These are phyloP conservation scores for Amphichorda felina DNA, from an alignment of 2,329 filamentous ascomycete genomes.

Conservation along the genomic window DNA sequence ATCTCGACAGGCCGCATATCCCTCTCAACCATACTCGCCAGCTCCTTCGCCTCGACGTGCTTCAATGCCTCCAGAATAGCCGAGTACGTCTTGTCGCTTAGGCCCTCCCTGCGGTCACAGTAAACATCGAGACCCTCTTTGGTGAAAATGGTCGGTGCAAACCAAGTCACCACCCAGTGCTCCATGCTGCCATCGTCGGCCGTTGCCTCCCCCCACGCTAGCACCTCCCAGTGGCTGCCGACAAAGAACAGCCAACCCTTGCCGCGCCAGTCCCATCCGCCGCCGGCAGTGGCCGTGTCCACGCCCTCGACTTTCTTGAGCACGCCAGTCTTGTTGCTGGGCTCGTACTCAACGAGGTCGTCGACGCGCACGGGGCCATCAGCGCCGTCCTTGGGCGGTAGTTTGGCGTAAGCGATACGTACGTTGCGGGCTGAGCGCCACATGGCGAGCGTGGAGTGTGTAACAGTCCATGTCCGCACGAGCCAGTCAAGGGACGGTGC, in stretches of 20 bases:
- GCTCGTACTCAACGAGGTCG: conserved; percentile 62
- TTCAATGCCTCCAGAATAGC: conserved; percentile 41
- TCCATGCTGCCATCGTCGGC: conserved; percentile 22
- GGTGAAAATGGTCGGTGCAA: conserved; percentile 73
- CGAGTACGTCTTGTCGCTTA: conserved; percentile 43
- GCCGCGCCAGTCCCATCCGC: conserved; percentile 64
- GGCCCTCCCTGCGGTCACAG: conserved; percentile 46
- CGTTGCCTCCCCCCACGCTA: conserved; percentile 56
- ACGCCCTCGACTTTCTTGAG: conserved; percentile 53
- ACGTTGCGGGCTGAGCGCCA: conserved; percentile 75
- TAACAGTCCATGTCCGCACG: conserved; percentile 58
- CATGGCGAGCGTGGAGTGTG: conserved; percentile 67
- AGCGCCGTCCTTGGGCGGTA: conserved; percentile 19
- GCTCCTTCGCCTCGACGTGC: conserved; percentile 33
- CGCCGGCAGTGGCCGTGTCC: conserved; percentile 33
- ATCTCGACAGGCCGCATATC: conserved; percentile 41
- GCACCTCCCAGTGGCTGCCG: conserved; percentile 66
- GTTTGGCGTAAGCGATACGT: conserved; percentile 58
- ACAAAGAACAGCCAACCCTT: conserved; percentile 64
- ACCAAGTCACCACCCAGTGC: conserved; percentile 74
- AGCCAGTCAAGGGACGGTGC: conserved; percentile 47
- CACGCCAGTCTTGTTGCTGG: conserved; percentile 30
- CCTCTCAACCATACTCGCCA: conserved; percentile 36
- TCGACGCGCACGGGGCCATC: conserved; percentile 41
- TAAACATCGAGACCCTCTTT: conserved; percentile 75